A percentile compares a stretch with the other conserved stretches of the same genome.
phyloP scores from a whole-genome alignment of 2,329 filamentous ascomycete genomes.

The Colletotrichum truncatum region DNA sequence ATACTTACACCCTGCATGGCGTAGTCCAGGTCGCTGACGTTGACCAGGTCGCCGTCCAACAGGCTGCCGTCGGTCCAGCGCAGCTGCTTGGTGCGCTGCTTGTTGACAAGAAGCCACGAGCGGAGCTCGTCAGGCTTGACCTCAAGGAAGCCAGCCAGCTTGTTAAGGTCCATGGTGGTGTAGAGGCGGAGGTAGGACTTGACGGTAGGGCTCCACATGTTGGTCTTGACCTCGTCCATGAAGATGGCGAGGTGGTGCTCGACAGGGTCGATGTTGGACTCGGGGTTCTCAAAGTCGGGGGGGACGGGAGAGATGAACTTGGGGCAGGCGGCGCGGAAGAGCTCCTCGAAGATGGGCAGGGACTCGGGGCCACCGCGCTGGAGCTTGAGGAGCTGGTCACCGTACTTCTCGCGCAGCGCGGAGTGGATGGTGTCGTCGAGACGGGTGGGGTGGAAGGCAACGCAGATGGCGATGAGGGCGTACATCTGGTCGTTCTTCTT shows the following conservation, averaged over 20 bases:
- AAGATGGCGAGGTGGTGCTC: conserved; percentile 98
- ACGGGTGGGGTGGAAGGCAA: conserved; percentile 95
- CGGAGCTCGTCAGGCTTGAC: conserved; percentile 96
- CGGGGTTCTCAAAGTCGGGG: conserved; percentile 96
- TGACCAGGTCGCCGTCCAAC: conserved; percentile 91
- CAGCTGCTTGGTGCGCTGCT: conserved; percentile 97
- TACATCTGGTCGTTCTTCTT: conserved; percentile 99
- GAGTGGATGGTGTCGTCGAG: conserved; percentile 99
- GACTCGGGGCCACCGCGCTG: conserved; percentile 96
- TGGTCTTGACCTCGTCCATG: conserved; percentile 99
- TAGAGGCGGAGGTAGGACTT: conserved; percentile 99
- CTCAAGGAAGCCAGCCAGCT: conserved; percentile 96
- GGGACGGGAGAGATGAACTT: conserved; percentile 99
- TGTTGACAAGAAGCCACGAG: conserved; percentile 94
- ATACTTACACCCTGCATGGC: conserved; percentile 86
- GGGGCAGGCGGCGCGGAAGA: conserved; percentile 97
- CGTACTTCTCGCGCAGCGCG: conserved; percentile 97
- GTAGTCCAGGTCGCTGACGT: conserved; percentile 96
- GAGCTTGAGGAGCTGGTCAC: conserved; percentile 95
- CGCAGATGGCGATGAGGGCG: conserved; percentile 97
- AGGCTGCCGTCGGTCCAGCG: conserved; percentile 91
- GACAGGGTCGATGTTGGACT: conserved; percentile 94
- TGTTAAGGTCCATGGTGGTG: conserved; percentile 99
- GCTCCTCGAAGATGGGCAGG: conserved; percentile 96
- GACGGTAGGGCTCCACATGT: conserved; percentile 96